A percentile compares a stretch with the other conserved stretches of the same genome.
These are phyloP conservation scores for Talaromyces proteolyticus DNA, from an alignment of 495 filamentous ascomycete genomes.

Conservation along the genomic window DNA sequence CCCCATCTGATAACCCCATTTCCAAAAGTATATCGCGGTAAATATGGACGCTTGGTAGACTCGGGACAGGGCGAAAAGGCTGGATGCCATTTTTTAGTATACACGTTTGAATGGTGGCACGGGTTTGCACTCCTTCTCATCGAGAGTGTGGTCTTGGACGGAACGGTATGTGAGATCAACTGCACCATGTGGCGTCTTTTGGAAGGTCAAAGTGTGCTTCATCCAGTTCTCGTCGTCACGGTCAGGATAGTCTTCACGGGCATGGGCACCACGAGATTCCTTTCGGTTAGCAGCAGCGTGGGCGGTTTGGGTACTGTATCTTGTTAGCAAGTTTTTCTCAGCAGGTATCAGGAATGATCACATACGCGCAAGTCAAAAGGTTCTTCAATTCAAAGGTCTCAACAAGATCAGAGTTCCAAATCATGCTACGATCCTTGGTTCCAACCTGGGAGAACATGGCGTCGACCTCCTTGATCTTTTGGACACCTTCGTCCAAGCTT, in stretches of 20 bases:
- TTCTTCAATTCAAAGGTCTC: slow-evolving; percentile 94
- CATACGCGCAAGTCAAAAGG: slow-evolving; percentile 88
- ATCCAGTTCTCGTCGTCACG: slow-evolving; percentile 94
- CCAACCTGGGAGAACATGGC: slow-evolving; percentile 72
- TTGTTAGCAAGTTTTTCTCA: slow-evolving; percentile 9
- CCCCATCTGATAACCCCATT: too few relatives aligned
- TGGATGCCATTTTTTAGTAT: slow-evolving; percentile 45
- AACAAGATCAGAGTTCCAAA: slow-evolving; percentile 97
- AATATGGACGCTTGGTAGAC: background rate
- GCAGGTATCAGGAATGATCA: slow-evolving; percentile 14
- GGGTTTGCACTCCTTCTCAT: slow-evolving; percentile 83
- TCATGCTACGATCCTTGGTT: slow-evolving; percentile 98
- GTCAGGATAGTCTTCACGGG: slow-evolving; percentile 90
- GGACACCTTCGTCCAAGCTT: slow-evolving; percentile 78
- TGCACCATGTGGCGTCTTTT: slow-evolving; percentile 79
- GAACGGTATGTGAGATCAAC: slow-evolving; percentile 72
- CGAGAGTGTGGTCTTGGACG: slow-evolving; percentile 72
- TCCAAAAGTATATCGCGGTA: too few relatives aligned
- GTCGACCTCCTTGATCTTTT: slow-evolving; percentile 76
- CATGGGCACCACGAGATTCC: slow-evolving; percentile 92
- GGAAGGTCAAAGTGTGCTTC: slow-evolving; percentile 95
- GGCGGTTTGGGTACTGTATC: slow-evolving; percentile 71
- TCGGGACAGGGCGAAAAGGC: background rate
- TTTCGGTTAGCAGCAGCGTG: slow-evolving; percentile 78
- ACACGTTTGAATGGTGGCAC: slow-evolving; percentile 85